Conservation (phyloP, 495 filamentous ascomycete genomes). For the Xylaria longipes region DNA sequence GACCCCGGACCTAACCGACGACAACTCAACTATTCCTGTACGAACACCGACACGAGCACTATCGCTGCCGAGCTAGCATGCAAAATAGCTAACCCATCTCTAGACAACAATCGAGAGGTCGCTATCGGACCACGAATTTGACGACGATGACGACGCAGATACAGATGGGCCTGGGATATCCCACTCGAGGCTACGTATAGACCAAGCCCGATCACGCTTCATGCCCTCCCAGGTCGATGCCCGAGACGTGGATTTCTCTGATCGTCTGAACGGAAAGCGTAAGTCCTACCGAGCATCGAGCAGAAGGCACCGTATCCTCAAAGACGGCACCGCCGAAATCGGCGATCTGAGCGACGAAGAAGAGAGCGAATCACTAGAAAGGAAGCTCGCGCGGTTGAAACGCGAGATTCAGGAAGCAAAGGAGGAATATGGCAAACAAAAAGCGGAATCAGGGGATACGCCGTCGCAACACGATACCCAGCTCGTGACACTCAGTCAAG, state of each 20-base stretch:
- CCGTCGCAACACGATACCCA: slow-evolving; percentile 44
- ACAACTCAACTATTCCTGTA: slow-evolving; percentile 82
- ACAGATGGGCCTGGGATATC: slow-evolving; percentile 69
- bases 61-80: slow-evolving; percentile 15
- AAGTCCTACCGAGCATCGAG: slow-evolving; percentile 79
- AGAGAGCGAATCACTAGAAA: slow-evolving; percentile 73
- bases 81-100: slow-evolving; percentile 14
- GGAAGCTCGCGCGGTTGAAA: slow-evolving; percentile 77
- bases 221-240: slow-evolving; percentile 76
- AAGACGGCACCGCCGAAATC: slow-evolving; percentile 66
- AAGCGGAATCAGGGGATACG: slow-evolving; percentile 43
- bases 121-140: slow-evolving; percentile 62
- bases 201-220: slow-evolving; percentile 81
- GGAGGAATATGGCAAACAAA: slow-evolving; percentile 64
- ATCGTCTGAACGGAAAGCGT: slow-evolving; percentile 77
- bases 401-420: slow-evolving; percentile 82
- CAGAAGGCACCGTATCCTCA: slow-evolving; percentile 64
- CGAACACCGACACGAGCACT: slow-evolving; percentile 27
- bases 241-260: slow-evolving; percentile 79
- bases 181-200: slow-evolving; percentile 72
- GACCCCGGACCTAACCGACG: slow-evolving; percentile 88
- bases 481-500: slow-evolving; percentile 67
- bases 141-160: slow-evolving; percentile 64
- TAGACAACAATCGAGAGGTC: slow-evolving; percentile 71
- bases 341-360: slow-evolving; percentile 71